Conservation (phyloP, 345 rosid species). For the Pelargonium nanum region DNA sequence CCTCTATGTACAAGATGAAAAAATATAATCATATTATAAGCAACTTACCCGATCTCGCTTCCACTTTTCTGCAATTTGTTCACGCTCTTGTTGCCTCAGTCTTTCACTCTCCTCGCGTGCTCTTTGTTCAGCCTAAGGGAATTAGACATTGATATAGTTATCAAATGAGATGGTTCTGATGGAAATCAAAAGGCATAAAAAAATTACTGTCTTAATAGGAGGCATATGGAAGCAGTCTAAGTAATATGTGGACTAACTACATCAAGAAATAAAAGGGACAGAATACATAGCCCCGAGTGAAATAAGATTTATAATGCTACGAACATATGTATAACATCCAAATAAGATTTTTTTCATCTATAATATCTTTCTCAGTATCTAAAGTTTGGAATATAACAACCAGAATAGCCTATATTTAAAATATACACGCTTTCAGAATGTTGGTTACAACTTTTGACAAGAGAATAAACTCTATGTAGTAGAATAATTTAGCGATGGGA, state of each 20-base stretch:
- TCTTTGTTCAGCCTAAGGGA: conserved; percentile 67
- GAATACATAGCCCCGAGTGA: neutral
- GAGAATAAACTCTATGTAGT: neutral
- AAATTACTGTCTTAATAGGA: too few relatives aligned
- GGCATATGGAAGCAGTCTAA: neutral
- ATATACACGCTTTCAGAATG: neutral
- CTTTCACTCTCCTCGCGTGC: conserved; percentile 88
- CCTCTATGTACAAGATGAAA: neutral
- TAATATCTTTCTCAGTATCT: neutral
- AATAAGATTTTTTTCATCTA: neutral
- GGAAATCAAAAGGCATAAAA: too few relatives aligned
- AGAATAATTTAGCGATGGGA: neutral
- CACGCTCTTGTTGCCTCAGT: conserved; percentile 86
- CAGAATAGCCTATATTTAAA: too few relatives aligned
- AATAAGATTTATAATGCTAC: neutral
- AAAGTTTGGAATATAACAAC: neutral
- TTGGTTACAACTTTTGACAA: neutral
- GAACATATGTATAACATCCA: neutral
- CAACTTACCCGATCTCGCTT: conserved; percentile 85
- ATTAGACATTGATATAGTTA: neutral
- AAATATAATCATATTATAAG: neutral
- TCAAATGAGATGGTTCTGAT: too few relatives aligned
- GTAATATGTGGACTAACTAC: too few relatives aligned
- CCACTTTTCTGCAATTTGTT: conserved; percentile 65
- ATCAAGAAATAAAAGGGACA: neutral